These are phyloP conservation scores for Brassica cretica DNA, from an alignment of 345 rosid species.

Conservation along the genomic window DNA sequence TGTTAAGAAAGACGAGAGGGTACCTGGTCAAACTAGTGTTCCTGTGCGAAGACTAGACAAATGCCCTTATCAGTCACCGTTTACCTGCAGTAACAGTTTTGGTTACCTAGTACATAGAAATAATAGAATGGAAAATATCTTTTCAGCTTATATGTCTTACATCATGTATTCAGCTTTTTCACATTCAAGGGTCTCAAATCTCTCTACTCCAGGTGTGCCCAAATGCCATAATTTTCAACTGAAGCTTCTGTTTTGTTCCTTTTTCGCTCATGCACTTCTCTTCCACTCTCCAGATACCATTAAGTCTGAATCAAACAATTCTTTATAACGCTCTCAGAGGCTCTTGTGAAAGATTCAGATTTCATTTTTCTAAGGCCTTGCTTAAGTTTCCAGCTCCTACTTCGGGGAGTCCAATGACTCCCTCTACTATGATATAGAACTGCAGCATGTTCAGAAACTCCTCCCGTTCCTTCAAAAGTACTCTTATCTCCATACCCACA, in stretches of 20 bases:
- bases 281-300: not conserved
- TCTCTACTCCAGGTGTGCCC: conserved; percentile 5
- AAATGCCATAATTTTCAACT: not conserved
- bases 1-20: not conserved
- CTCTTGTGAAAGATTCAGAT: not conserved
- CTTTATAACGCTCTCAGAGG: conserved; percentile 8
- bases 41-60: conserved; percentile 1
- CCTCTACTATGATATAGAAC: not conserved
- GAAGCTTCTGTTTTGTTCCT: not conserved
- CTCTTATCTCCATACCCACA: no score
- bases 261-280: not conserved
- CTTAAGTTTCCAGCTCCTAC: conserved; percentile 5
- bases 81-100: conserved; percentile 9
- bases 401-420: not conserved
- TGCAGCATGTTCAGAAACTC: conserved; percentile 1
- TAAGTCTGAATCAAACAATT: not conserved
- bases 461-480: no score
- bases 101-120: not conserved
- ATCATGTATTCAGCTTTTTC: not conserved
- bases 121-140: not conserved
- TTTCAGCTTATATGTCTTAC: conserved; percentile 3
- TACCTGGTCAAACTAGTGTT: conserved; percentile 17
- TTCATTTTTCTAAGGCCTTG: not conserved
- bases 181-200: conserved; percentile 3
- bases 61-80: not conserved